Conservation (phyloP, 2,329 filamentous ascomycete genomes). For the Paraphoma chrysanthemicola region DNA sequence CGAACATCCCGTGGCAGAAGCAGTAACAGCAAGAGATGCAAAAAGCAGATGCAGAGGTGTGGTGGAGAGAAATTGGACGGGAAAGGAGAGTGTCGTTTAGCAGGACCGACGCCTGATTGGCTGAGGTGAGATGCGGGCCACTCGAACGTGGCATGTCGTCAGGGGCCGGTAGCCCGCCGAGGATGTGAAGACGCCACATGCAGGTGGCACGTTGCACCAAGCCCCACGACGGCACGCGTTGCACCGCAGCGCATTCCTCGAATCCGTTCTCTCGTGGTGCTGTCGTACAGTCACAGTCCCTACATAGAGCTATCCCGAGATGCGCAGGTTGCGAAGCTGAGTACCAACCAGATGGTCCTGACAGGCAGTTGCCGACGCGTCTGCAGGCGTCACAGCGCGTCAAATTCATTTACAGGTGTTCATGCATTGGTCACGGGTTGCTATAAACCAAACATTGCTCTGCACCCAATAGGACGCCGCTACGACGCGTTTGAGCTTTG, state of each 20-base stretch:
- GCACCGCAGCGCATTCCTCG: slow-evolving; percentile 10
- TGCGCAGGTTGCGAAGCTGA: neutral
- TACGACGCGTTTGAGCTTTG: slow-evolving; percentile 5
- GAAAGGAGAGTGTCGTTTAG: slow-evolving; percentile 2
- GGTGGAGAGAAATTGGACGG: slow-evolving; percentile 8
- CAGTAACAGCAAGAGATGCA: slow-evolving; percentile 31
- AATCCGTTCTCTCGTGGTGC: neutral
- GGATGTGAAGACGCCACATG: neutral
- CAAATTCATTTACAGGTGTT: slow-evolving; percentile 13
- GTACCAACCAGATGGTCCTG: too few relatives aligned
- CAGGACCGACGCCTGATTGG: slow-evolving; percentile 22
- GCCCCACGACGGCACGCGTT: slow-evolving; percentile 4
- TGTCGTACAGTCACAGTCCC: neutral
- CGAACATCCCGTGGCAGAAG: slow-evolving; percentile 42
- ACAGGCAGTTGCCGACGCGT: neutral
- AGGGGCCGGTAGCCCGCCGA: slow-evolving; percentile 1
- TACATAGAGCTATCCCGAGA: too few relatives aligned
- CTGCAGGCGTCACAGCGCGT: slow-evolving; percentile 14
- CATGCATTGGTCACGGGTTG: slow-evolving; percentile 8
- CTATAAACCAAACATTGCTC: slow-evolving; percentile 1
- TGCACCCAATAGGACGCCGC: slow-evolving; percentile 10
- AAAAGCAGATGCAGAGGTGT: slow-evolving; percentile 24
- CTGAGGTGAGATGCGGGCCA: slow-evolving; percentile 9
- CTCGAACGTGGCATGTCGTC: slow-evolving; percentile 10
- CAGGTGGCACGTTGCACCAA: slow-evolving; percentile 1